phyloP scores from a whole-genome alignment of 1,139 yeast species.

The Kurtzmaniella natalensis region DNA sequence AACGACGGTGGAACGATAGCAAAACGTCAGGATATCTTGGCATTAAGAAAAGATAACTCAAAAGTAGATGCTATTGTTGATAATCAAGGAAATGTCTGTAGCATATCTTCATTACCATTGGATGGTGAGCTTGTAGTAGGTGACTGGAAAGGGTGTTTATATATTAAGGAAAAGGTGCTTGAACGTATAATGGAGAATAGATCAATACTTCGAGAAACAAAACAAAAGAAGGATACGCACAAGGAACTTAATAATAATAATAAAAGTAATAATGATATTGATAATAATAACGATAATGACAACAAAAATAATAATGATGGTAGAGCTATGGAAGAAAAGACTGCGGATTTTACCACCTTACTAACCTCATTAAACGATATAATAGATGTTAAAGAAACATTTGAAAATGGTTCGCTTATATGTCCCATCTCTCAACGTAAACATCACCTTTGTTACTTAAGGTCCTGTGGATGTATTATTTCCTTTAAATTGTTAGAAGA shows the following conservation, averaged over 20 bases:
- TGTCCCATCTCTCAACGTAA: slow-evolving; percentile 46
- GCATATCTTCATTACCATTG: slow-evolving; percentile 26
- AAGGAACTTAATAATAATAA: no score
- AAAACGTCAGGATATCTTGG: slow-evolving; percentile 38
- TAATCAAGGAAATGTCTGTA: slow-evolving; percentile 17
- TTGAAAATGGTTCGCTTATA: slow-evolving; percentile 27
- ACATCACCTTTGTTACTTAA: slow-evolving; percentile 26
- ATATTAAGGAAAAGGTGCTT: slow-evolving; percentile 62
- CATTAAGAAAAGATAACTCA: slow-evolving; percentile 18
- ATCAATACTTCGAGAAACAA: no score
- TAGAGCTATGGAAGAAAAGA: no score
- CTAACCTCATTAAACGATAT: slow-evolving; percentile 23
- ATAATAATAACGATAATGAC: no score
- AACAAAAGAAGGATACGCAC: slow-evolving; percentile 12
- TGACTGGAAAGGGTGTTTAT: slow-evolving; percentile 68
- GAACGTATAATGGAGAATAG: slow-evolving; percentile 51
- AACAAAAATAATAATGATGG: no score
- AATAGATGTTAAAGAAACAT: slow-evolving; percentile 22
- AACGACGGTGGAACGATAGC: slow-evolving; percentile 53
- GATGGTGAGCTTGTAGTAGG: slow-evolving; percentile 43
- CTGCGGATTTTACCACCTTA: background rate
- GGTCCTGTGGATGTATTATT: slow-evolving; percentile 42
- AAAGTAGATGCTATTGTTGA: slow-evolving; percentile 3
- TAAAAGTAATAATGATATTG: no score
- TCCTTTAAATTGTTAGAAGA: slow-evolving; percentile 21